Evolutionary conservation across 306 rosid genomes (phyloP).

Genomic region (Vicia faba): DNA sequence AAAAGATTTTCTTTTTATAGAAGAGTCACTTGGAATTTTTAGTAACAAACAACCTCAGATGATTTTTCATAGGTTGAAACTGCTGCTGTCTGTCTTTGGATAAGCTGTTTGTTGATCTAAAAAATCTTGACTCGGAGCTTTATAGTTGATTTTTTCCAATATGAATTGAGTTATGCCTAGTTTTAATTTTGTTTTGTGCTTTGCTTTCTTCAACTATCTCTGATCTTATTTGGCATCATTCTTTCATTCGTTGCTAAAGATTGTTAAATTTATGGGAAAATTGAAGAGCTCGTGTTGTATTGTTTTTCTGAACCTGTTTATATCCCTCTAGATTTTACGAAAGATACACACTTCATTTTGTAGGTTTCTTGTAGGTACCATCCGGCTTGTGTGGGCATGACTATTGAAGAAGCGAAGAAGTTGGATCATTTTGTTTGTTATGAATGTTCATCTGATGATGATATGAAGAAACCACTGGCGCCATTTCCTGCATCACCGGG

Average conservation of each 20-base stretch:
- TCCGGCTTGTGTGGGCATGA: slow-evolving; percentile 95
- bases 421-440: slow-evolving; percentile 80
- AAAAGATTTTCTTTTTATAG: background rate
- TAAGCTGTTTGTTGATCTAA: background rate
- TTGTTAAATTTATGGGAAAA: slow-evolving; percentile 12
- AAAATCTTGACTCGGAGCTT: background rate
- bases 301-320: slow-evolving; percentile 12
- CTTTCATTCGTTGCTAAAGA: background rate
- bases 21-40: background rate
- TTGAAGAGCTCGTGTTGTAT: background rate
- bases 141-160: background rate
- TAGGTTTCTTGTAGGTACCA: slow-evolving; percentile 71
- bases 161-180: slow-evolving; percentile 23
- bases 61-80: background rate
- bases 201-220: background rate
- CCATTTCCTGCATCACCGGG: slow-evolving; percentile 54
- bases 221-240: slow-evolving; percentile 4
- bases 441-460: slow-evolving; percentile 80
- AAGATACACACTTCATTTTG: slow-evolving; percentile 37
- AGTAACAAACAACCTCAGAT: background rate
- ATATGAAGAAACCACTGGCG: slow-evolving; percentile 57
- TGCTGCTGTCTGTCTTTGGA: slow-evolving; percentile 31
- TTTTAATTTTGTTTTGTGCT: background rate
- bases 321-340: slow-evolving; percentile 25
- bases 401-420: slow-evolving; percentile 78